Percentiles rank a stretch among this genome's conserved stretches.
phyloP scores from a whole-genome alignment of 495 filamentous ascomycete genomes.

The Aspergillus bridgeri region DNA sequence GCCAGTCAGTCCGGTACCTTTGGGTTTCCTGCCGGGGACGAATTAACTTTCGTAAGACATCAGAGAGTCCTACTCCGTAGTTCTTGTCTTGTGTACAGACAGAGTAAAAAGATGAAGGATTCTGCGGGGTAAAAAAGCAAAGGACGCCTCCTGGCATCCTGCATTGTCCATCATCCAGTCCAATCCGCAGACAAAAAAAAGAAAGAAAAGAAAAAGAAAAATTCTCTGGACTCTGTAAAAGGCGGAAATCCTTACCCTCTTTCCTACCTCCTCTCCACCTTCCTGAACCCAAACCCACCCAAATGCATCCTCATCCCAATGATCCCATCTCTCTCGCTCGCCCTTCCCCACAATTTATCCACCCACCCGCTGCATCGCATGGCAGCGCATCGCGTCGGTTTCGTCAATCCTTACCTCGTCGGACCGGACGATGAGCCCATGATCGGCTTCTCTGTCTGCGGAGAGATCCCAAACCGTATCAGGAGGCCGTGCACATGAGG shows the following conservation, averaged over 20 bases:
- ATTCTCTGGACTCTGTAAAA: too few relatives aligned
- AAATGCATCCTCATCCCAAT: not conserved
- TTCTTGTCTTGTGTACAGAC: too few relatives aligned
- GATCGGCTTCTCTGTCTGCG: not conserved
- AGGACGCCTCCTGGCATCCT: too few relatives aligned
- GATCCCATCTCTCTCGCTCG: not conserved
- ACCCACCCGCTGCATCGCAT: not conserved
- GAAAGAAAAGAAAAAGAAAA: not conserved
- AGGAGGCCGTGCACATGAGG: too few relatives aligned
- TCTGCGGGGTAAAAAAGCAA: constrained; percentile 10
- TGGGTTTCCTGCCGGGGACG: not conserved
- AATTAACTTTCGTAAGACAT: too few relatives aligned
- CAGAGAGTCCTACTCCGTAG: too few relatives aligned
- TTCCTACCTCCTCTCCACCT: not conserved
- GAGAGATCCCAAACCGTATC: not conserved
- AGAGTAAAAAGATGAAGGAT: too few relatives aligned
- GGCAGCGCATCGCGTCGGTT: not conserved
- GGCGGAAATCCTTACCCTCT: not conserved
- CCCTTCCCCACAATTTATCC: not conserved
- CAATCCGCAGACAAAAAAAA: not conserved
- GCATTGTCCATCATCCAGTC: too few relatives aligned
- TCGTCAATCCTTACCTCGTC: not conserved
- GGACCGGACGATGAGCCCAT: not conserved
- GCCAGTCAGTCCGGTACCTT: not conserved
- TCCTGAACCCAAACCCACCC: not conserved